Percentiles rank a stretch among this genome's conserved stretches.
phyloP scores from a whole-genome alignment of 2,329 filamentous ascomycete genomes.

The Lasiodiplodia sp. region DNA sequence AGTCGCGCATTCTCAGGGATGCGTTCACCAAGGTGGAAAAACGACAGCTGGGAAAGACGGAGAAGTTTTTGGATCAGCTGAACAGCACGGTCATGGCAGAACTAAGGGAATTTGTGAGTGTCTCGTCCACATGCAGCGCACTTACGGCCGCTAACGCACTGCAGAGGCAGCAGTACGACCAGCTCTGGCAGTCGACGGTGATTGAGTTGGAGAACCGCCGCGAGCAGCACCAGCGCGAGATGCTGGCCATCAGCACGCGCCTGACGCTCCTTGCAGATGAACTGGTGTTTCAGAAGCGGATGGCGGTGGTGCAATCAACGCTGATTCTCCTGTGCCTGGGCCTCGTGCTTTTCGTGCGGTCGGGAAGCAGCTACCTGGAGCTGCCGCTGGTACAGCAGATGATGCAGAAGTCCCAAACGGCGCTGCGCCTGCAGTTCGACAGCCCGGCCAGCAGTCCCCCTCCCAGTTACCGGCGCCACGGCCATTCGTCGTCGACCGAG shows the following conservation, averaged over 20 bases:
- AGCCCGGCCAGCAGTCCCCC: slow-evolving; percentile 48
- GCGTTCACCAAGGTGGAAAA: slow-evolving; percentile 87
- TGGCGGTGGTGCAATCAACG: slow-evolving; percentile 90
- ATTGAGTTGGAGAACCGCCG: slow-evolving; percentile 89
- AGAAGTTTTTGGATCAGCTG: slow-evolving; percentile 80
- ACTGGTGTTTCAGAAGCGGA: slow-evolving; percentile 81
- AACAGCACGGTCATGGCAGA: slow-evolving; percentile 88
- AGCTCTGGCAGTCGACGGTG: slow-evolving; percentile 95
- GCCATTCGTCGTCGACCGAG: slow-evolving; percentile 40
- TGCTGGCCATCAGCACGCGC: slow-evolving; percentile 79
- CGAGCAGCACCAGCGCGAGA: slow-evolving; percentile 82
- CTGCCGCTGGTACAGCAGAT: slow-evolving; percentile 56
- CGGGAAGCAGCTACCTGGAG: slow-evolving; percentile 47
- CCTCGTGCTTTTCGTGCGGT: slow-evolving; percentile 76
- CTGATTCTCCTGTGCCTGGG: slow-evolving; percentile 86
- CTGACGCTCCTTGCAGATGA: slow-evolving; percentile 94
- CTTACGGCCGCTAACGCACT: slow-evolving; percentile 28
- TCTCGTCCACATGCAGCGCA: slow-evolving; percentile 3
- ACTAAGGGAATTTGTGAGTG: slow-evolving; percentile 60
- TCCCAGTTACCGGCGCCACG: slow-evolving; percentile 39
- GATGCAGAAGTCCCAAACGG: slow-evolving; percentile 43
- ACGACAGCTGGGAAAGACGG: slow-evolving; percentile 83
- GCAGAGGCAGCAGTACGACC: slow-evolving; percentile 82
- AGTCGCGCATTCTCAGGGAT: slow-evolving; percentile 87
- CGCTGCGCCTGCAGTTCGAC: slow-evolving; percentile 42